Conservation (phyloP, 305 asterid genomes). For the Rubia tinctorum region DNA sequence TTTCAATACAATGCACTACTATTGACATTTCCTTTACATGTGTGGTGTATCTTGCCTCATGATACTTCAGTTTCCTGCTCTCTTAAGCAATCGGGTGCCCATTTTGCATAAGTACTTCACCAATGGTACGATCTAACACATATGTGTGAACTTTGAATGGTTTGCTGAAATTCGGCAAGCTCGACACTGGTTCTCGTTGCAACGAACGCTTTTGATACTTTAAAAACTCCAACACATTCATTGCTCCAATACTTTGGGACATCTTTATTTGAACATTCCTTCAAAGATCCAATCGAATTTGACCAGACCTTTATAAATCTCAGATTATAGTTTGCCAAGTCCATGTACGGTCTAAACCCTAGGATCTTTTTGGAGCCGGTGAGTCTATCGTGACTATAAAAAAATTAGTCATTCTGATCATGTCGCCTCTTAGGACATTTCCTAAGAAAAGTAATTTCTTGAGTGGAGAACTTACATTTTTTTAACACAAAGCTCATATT, state of each 20-base stretch:
- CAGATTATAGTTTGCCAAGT: not conserved
- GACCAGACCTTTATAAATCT: not conserved
- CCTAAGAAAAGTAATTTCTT: not conserved
- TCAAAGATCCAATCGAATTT: not conserved
- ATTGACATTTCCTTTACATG: constrained; percentile 8
- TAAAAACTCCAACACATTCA: not conserved
- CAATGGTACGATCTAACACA: not conserved
- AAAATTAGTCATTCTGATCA: not conserved
- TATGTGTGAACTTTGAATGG: not conserved
- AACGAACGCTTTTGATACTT: not conserved
- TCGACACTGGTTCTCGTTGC: not conserved
- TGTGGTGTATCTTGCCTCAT: not conserved
- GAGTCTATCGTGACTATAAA: not conserved
- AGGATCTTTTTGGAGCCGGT: not conserved
- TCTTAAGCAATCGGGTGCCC: not conserved
- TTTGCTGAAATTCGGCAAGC: not conserved
- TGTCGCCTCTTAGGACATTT: not conserved
- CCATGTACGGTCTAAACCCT: not conserved
- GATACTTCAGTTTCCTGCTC: not conserved
- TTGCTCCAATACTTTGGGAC: not conserved
- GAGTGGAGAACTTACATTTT: not conserved
- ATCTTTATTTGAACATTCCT: not conserved
- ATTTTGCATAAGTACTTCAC: not conserved
- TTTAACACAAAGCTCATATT: not conserved
- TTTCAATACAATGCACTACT: not conserved